phyloP scores from a whole-genome alignment of 2,329 filamentous ascomycete species.

The Alternaria angustiovoidea region DNA sequence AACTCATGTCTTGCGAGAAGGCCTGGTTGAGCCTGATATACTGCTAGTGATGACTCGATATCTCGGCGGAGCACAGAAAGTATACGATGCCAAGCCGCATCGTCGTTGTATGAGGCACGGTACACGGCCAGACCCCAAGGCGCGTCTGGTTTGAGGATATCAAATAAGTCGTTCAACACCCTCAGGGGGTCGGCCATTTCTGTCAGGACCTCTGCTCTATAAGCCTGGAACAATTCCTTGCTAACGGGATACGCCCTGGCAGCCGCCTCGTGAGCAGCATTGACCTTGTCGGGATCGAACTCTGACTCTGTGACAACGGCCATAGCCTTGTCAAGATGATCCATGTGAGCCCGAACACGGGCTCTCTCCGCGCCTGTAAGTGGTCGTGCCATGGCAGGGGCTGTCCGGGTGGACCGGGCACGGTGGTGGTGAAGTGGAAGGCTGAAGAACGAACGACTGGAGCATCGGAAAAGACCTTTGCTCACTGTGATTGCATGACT shows the following conservation, averaged over 20 bases:
- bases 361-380: constrained; percentile 4
- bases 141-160: constrained; percentile 1
- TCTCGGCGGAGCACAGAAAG: constrained; percentile 1
- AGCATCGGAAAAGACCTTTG: background rate
- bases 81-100: constrained; percentile 7
- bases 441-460: constrained; percentile 4
- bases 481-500: background rate
- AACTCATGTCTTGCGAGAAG: background rate
- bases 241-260: constrained; percentile 4
- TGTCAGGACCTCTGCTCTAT: background rate
- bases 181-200: background rate
- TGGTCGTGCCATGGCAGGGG: constrained; percentile 1
- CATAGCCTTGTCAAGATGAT: background rate
- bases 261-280: constrained; percentile 3
- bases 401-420: background rate
- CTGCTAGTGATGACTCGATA: background rate
- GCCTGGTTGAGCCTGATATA: background rate
- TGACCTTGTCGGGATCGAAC: constrained; percentile 1
- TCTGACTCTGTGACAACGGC: background rate
- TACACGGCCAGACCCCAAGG: constrained; percentile 8
- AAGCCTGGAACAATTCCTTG: background rate
- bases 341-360: constrained; percentile 1
- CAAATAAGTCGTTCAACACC: background rate
- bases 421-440: constrained; percentile 1
- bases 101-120: constrained; percentile 6